Conservation (phyloP, 2,329 filamentous ascomycete species). For the Raffaelea deltoideospora region DNA sequence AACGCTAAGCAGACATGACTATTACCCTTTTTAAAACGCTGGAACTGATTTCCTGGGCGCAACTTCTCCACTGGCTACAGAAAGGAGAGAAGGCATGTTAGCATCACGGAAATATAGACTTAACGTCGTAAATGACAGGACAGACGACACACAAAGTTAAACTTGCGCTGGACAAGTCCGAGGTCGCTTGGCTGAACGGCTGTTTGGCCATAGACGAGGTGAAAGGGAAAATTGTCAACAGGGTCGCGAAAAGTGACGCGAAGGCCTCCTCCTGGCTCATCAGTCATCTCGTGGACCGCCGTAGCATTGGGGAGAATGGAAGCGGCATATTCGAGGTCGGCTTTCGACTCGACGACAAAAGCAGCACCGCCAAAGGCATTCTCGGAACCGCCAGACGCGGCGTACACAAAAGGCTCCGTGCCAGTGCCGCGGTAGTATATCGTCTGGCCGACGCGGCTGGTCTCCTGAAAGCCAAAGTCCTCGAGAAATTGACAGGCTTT, state of each 20-base stretch:
- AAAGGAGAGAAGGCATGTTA: too few species aligned
- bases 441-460: constrained; percentile 10
- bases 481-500: constrained; percentile 11
- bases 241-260: neutral
- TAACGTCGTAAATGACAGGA: neutral
- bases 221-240: neutral
- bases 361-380: neutral
- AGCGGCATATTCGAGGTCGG: neutral
- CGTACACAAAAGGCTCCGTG: constrained; percentile 32
- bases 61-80: neutral
- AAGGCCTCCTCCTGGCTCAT: neutral
- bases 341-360: neutral
- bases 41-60: neutral
- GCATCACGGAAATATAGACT: too few species aligned
- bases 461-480: constrained; percentile 15
- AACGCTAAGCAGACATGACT: neutral
- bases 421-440: constrained; percentile 36
- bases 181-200: neutral
- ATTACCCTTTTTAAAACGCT: neutral
- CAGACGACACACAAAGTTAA: neutral
- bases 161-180: neutral
- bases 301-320: neutral
- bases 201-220: neutral
- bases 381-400: constrained; percentile 15
- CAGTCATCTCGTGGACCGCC: neutral